Percentiles rank a stretch among this genome's conserved stretches.
phyloP scores from a whole-genome alignment of 2,329 filamentous ascomycete genomes.

The Hymenoscyphus albidus region DNA sequence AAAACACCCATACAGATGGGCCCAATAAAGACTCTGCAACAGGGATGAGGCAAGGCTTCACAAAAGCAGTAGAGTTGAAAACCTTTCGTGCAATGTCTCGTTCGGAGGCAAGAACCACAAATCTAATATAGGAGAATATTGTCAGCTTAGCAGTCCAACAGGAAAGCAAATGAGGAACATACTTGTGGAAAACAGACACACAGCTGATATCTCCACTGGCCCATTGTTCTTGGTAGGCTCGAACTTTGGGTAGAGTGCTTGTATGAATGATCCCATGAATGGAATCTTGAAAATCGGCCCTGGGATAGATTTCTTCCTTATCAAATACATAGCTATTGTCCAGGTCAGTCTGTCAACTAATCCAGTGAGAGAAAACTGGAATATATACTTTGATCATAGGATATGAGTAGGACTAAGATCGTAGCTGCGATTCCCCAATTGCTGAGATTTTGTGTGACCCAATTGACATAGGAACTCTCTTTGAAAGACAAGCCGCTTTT shows the following conservation, averaged over 20 bases:
- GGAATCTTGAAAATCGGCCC: slow-evolving; percentile 62
- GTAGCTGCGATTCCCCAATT: neutral
- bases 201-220: slow-evolving; percentile 73
- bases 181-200: slow-evolving; percentile 85
- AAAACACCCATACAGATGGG: slow-evolving; percentile 72
- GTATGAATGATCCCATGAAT: slow-evolving; percentile 71
- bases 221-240: slow-evolving; percentile 74
- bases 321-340: slow-evolving; percentile 54
- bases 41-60: slow-evolving; percentile 75
- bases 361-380: neutral
- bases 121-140: slow-evolving; percentile 44
- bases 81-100: slow-evolving; percentile 77
- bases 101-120: slow-evolving; percentile 74
- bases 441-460: neutral
- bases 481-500: neutral
- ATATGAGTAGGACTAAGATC: neutral
- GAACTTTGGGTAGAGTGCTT: slow-evolving; percentile 72
- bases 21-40: slow-evolving; percentile 71
- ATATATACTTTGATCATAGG: slow-evolving; percentile 40
- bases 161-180: slow-evolving; percentile 21
- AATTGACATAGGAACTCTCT: neutral
- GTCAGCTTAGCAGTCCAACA: neutral
- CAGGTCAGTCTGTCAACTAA: neutral
- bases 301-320: slow-evolving; percentile 58
- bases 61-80: slow-evolving; percentile 72